Percentiles rank a stretch among this genome's conserved stretches.
Conservation (phyloP, 768 basidiomycete genomes). For the Nidularia sp. region DNA sequence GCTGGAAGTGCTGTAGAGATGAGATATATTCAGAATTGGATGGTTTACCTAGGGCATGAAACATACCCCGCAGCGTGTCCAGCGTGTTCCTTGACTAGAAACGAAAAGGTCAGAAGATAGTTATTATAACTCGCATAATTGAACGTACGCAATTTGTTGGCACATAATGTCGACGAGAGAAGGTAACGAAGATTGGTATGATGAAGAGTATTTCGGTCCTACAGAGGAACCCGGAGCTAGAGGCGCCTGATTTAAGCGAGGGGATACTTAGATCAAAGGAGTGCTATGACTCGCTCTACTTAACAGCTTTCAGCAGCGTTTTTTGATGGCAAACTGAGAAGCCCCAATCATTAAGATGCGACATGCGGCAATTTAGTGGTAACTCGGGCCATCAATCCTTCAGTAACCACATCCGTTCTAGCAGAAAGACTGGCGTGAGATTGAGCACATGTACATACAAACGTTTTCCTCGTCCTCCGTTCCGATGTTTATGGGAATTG, state of each 20-base stretch:
- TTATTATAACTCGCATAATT: neutral
- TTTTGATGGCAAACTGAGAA: conserved; percentile 18
- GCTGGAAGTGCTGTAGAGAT: conserved; percentile 65
- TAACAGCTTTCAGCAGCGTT: conserved; percentile 11
- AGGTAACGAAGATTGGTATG: neutral
- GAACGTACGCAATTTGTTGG: conserved; percentile 68
- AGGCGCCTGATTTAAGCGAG: neutral
- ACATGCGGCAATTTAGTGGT: conserved; percentile 23
- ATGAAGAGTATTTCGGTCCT: neutral
- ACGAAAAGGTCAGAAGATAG: neutral
- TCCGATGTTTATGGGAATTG: conserved; percentile 29
- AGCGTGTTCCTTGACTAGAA: conserved; percentile 70
- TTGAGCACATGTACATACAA: conserved; percentile 26
- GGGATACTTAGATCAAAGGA: neutral
- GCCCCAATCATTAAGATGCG: conserved; percentile 8
- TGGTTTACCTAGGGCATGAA: conserved; percentile 2
- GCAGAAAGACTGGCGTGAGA: conserved; percentile 24
- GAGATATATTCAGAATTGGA: conserved; percentile 6
- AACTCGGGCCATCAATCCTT: conserved; percentile 13
- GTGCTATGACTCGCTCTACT: neutral
- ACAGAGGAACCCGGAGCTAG: neutral
- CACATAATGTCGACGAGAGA: conserved; percentile 46
- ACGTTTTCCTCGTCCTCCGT: conserved; percentile 22
- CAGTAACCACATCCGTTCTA: conserved; percentile 24
- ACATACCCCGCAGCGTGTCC: conserved; percentile 66